These are phyloP conservation scores for Penicillium argentinense DNA, from an alignment of 495 filamentous ascomycete species.

Conservation along the genomic window DNA sequence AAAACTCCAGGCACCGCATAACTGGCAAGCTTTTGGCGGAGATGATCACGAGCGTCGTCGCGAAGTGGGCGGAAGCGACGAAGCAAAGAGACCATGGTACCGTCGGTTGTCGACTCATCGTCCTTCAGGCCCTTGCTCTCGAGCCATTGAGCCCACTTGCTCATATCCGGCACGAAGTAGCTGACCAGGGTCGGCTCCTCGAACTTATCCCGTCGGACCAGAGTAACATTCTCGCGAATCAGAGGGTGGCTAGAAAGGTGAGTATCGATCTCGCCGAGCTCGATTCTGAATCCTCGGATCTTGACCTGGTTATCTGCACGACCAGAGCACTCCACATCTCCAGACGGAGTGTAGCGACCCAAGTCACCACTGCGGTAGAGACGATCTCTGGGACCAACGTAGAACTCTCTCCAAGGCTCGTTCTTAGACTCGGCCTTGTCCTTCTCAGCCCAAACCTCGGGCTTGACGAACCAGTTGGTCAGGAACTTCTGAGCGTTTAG, in stretches of 20 bases:
- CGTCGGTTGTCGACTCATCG: conserved; percentile 42
- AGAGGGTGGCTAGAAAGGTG: conserved; percentile 76
- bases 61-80: conserved; percentile 66
- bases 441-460: conserved; percentile 65
- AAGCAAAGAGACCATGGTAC: conserved; percentile 60
- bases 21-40: conserved; percentile 71
- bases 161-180: conserved; percentile 84
- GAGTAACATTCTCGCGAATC: conserved; percentile 82
- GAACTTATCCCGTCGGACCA: conserved; percentile 83
- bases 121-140: conserved; percentile 54
- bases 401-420: conserved; percentile 74
- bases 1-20: conserved; percentile 83
- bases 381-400: conserved; percentile 80
- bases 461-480: conserved; percentile 84
- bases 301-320: conserved; percentile 91
- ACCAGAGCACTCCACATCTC: conserved; percentile 73
- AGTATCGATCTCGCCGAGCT: conserved; percentile 91
- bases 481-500: conserved; percentile 81
- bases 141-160: conserved; percentile 69
- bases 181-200: conserved; percentile 89
- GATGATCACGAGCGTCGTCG: conserved; percentile 69
- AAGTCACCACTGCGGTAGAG: conserved; percentile 85
- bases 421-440: conserved; percentile 49
- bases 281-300: conserved; percentile 93
- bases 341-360: conserved; percentile 70